Base-by-base conservation (phyloP, 2,329 filamentous ascomycete species). In the Fusarium staphyleae region DNA sequence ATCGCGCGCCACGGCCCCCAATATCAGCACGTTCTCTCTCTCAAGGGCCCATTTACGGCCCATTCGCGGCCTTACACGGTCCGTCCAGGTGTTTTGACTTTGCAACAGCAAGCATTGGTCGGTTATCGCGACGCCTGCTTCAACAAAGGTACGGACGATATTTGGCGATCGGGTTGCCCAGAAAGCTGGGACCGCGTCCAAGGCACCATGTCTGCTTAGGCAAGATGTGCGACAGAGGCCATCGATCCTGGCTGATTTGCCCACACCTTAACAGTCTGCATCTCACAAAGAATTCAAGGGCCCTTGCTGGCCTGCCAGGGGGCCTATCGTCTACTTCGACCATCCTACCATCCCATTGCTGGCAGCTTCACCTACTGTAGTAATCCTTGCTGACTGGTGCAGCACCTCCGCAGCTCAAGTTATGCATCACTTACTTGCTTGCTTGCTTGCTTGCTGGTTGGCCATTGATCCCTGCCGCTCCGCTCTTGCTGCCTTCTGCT, bases 371-470 rank as follows among this genome's bases (percentile, higher is more conserved):
- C 40, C 50, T 43, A 45, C n/a, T n/a, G 9, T 6, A 11, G 8
- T 28, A 30, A 47, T 52, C 50, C 48, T 36, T 37, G 48, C 39
- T 19, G 30, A n/a, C 37, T 36, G 44, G 57, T 56, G 42, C 47
- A 55, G 65, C 64, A 52, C 43, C 46, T 44, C 48, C 58, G 29
- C 32, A 40, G 26, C 44, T 55, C 33, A 34, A 6, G 11, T 28
- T 30, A 60, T 57, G 45, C 55, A 57, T 44, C 58, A 44, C 44
- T 57, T 47, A 33, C 43, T 47, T 66, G 46, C 14, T 43, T 41
- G 30, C 41, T 40, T 55, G 34, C 37, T 46, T 48, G 47, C 41
- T 40, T 55, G 34, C 37, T 46, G 44, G 47, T 43, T 46, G 26
- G 40, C 44, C 15, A 37, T 47, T 35, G 37, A 55, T 47, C 43